Base-by-base conservation (phyloP, 768 basidiomycete genomes). In the Collybia nuda region DNA sequence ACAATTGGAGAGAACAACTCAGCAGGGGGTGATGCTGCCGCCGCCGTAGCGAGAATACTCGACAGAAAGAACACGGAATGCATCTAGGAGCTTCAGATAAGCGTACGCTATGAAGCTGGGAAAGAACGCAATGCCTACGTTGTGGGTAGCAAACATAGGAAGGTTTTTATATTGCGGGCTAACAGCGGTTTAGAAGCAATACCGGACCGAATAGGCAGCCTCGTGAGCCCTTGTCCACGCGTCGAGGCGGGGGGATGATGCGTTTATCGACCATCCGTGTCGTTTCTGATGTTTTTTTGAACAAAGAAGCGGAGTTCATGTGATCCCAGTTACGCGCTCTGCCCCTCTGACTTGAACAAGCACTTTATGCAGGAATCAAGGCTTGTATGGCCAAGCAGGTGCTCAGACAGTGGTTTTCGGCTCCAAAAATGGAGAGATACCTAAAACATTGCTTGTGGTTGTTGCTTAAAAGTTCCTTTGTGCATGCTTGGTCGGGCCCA, bases 1-100 rank as follows among this genome's bases (percentile, higher is more conserved):
- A 86, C 71, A 32, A 84, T 68, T 0, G 79, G 67, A 1, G 83
- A 86, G 68, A 80, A 86, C 11, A 88, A 75, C 58, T 86, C 67
- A 12, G 66, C 51, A 0, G 79, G 71, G 2, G 75, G 70, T 6
- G 66, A 50, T 0, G 59, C 49, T 18, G 58, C 62, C 6, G 47
- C 48, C 26, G 58, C 50, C 22, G 56, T 47, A 14, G 51, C 50
- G 51, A 66, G 53, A 26, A 53, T 26, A 43, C 11, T 40, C 14
- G 35, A 50, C 22, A 60, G 48, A 47, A 56, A 56, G 40, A 56
- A 21, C 40, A 59, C 53, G 53, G 43, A 28, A 45, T 48, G 14
- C 21, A 32, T 50, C 50, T 43, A 22, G 15, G 21, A 36, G 43
- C 39, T 21, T 17, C 11, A 35, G 17, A 32, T 41, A 40, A 50